phyloP scores from a whole-genome alignment of 1,284 basidiomycete genomes.

The Marasmius sp. region DNA sequence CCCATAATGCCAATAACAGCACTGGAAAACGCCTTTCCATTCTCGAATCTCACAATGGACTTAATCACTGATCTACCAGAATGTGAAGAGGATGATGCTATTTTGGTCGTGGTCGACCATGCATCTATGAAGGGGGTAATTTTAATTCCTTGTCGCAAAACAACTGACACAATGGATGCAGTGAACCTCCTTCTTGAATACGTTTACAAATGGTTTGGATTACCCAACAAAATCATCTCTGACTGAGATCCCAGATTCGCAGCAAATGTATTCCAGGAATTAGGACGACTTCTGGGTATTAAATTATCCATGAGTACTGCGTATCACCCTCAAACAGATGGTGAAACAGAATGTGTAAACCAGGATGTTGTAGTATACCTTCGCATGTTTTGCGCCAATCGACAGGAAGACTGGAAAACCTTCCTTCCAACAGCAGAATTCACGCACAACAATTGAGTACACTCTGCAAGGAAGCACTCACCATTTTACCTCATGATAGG shows the following conservation, averaged over 20 bases:
- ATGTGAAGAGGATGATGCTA: background rate
- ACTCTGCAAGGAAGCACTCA: no score
- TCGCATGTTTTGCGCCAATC: background rate
- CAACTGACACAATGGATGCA: background rate
- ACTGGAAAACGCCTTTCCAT: background rate
- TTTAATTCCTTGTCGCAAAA: background rate
- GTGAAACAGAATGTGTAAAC: background rate
- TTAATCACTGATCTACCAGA: background rate
- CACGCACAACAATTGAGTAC: no score
- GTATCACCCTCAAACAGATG: background rate
- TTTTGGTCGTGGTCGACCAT: background rate
- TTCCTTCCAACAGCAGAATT: no score
- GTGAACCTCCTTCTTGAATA: background rate
- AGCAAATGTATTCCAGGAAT: background rate
- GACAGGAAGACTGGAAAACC: no score
- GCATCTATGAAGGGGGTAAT: background rate
- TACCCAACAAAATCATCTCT: background rate
- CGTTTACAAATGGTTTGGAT: background rate
- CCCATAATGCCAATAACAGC: background rate
- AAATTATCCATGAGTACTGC: background rate
- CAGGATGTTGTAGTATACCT: background rate
- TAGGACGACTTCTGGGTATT: background rate
- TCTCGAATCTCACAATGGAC: background rate
- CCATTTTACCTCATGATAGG: no score
- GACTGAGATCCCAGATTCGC: background rate